Percentiles rank a stretch among this genome's conserved stretches.
phyloP scores from a whole-genome alignment of 805 yeast species.

The Candida coleopterorum region DNA sequence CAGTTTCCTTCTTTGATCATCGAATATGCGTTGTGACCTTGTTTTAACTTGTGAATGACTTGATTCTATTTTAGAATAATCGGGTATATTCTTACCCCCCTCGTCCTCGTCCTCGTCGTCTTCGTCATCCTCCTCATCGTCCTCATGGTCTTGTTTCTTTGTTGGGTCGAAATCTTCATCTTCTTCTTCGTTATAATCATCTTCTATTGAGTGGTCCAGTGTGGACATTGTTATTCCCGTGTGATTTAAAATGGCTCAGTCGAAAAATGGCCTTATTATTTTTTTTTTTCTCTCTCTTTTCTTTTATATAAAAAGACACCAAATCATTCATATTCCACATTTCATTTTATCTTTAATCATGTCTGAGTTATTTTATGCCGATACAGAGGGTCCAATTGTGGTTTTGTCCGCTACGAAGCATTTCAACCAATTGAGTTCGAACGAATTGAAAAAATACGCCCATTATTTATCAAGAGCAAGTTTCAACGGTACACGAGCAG shows the following conservation, averaged over 20 bases:
- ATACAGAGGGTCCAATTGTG: conserved; percentile 40
- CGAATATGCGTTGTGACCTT: conserved; percentile 54
- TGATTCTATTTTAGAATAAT: conserved; percentile 51
- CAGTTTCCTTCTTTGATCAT: conserved; percentile 15
- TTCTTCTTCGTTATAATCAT: conserved; percentile 9
- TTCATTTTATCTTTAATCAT: no score
- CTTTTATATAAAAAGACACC: no score
- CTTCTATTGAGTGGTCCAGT: no score
- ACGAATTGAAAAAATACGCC: conserved; percentile 63
- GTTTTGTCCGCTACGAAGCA: conserved; percentile 58
- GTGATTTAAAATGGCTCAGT: background rate
- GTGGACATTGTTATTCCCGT: background rate
- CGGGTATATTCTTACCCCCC: conserved; percentile 30
- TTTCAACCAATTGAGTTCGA: conserved; percentile 57
- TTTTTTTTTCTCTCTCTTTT: background rate
- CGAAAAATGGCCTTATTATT: background rate
- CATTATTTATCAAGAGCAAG: conserved; percentile 81
- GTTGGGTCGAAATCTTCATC: conserved; percentile 12
- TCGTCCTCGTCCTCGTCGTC: conserved; percentile 28
- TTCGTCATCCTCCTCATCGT: conserved; percentile 14
- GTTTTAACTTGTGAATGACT: conserved; percentile 60
- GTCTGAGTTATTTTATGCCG: conserved; percentile 25
- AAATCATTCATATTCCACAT: no score
- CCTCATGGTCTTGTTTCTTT: conserved; percentile 23
- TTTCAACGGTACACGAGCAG: conserved; percentile 78